Evolutionary conservation across 2,329 filamentous ascomycete genomes (phyloP), one percentile per base, ranked within the genome.

Genomic region (Neonectria sp.): DNA sequence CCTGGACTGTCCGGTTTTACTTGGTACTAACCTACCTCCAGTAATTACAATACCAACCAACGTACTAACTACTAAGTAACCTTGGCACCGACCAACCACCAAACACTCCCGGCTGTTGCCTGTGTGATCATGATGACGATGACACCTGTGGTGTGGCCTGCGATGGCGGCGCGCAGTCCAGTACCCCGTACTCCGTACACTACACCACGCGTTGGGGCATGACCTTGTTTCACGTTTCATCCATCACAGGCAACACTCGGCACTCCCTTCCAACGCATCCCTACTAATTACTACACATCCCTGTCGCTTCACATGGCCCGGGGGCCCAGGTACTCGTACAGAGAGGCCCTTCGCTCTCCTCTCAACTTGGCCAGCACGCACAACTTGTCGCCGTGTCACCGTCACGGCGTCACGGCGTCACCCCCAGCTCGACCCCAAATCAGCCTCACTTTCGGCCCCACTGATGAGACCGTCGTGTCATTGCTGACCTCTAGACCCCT

Each of bases 181-280:
- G n/a, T n/a, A n/a, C n/a, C n/a, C n/a, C n/a, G n/a, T n/a, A n/a
- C n/a, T n/a, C n/a, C n/a, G 7, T 35, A 35, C 33, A 35, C 2
- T 17, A 63, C 46, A 27, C 29, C 51, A 61, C 63, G n/a, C n/a
- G n/a, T n/a, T 74, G 73, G 71, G 68, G 65, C 60, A 58, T 63
- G 63, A 56, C 55, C 68, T 53, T 69, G 73, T 73, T 75, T 75
- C 73, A 69, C 51, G 69, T 75, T 72, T 68, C 69, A 69, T 69
- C 71, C 67, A 68, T 61, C 68, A 40, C 29, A 13, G 25, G 33
- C n/a, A 13, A 56, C 33, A 49, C 49, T 40, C 43, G 6, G 49
- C 45, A 52, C 46, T 52, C 57, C 57, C 45, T 58, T 24, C 33
- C 29, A 35, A 31, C 31, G 49, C 46, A 37, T 33, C 35, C 35